Evolutionary conservation across 768 basidiomycete species (phyloP).

Genomic region (Leccinum aurantiacum): DNA sequence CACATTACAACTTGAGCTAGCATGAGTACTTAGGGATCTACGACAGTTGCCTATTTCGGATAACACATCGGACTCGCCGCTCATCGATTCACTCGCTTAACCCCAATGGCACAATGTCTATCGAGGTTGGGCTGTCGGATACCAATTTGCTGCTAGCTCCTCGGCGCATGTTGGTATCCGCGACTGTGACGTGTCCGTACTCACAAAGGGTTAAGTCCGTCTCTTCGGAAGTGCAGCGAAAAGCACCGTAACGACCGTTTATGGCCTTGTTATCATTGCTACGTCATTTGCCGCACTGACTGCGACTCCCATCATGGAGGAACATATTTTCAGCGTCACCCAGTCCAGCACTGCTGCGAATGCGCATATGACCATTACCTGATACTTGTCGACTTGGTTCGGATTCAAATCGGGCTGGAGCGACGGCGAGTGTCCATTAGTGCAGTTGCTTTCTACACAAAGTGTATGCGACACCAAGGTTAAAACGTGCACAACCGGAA

Average conservation of each 20-base stretch:
- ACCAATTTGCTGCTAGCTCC: neutral
- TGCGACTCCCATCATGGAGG: neutral
- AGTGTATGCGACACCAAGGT: neutral
- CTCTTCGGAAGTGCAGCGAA: slow-evolving; percentile 43
- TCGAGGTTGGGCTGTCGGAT: slow-evolving; percentile 21
- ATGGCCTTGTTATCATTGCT: slow-evolving; percentile 55
- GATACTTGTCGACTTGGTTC: slow-evolving; percentile 19
- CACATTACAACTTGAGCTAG: slow-evolving; percentile 1
- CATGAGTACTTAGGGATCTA: slow-evolving; percentile 20
- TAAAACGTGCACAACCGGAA: neutral
- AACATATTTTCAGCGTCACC: slow-evolving; percentile 9
- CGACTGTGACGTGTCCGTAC: slow-evolving; percentile 28
- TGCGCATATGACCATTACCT: slow-evolving; percentile 15
- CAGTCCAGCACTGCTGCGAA: slow-evolving; percentile 14
- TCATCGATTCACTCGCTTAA: neutral
- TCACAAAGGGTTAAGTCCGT: neutral
- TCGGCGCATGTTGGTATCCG: slow-evolving; percentile 2
- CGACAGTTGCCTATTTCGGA: slow-evolving; percentile 29
- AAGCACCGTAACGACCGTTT: slow-evolving; percentile 54
- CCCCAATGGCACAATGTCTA: neutral
- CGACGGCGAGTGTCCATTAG: neutral
- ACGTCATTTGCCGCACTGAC: slow-evolving; percentile 57
- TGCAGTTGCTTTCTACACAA: neutral
- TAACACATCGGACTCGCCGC: neutral
- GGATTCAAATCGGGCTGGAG: neutral